Evolutionary conservation across 176 grass and related monocot species (phyloP), one percentile per base, ranked within the genome.

Genomic region (Thalia dealbata): DNA sequence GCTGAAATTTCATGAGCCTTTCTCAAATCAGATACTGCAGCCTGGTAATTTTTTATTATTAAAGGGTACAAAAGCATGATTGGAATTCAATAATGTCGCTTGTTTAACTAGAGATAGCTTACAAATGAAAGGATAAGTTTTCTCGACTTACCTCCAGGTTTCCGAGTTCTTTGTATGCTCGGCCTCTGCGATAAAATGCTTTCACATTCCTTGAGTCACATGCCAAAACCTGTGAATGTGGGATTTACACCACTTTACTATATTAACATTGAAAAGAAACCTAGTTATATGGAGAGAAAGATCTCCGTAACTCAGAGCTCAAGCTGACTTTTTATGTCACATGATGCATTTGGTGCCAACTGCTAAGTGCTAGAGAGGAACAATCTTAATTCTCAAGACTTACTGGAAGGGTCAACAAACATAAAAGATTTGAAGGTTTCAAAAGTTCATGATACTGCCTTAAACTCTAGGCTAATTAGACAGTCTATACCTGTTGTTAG

Each of bases 171-270:
- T 84, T 99, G 74, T 88, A 93, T 32, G 95, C 90, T 72, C 93
- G 95, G 68, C 95, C 95, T 81, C 95, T 91, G 38, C 95, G 81
- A 87, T 99, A 99, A 67, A 88, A 89, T 28, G 95, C 95, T 84
- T 99, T 99, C 18, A 99, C 87, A 88, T 93, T 99, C 72, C 46
- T 79, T 4, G 83, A 88, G 70, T 99, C 85, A 38, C 79, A 81
- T 61, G 71, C 79, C 81, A 99, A 81, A 71, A 93, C 85, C 90
- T 99, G 83, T 64, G 75, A 82, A 78, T 72, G 7, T 10, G 64
- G 19, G 23, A 85, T 18, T 44, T 70, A 30, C 16, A 19, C 21
- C 29, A 72, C 2, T 8, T 54, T 32, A 19, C 19, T 13, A 29
- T 14, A 52, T 52, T 8, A 26, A 72, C 14, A 6, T 3, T 13